Base-by-base conservation (phyloP, 345 rosid species). In the Xanthoceras sorbifolium region DNA sequence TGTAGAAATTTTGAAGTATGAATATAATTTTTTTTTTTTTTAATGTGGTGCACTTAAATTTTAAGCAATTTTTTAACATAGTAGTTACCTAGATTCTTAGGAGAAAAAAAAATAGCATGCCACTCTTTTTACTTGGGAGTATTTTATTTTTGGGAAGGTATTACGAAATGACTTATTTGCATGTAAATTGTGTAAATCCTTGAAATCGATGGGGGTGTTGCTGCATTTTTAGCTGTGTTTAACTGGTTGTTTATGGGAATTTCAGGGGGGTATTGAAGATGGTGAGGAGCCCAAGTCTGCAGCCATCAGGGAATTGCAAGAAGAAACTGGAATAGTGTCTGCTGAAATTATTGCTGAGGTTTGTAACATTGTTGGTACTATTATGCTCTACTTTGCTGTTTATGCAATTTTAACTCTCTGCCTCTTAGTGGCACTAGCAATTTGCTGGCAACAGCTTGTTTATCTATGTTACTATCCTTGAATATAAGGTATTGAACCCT, bases 181-280 rank as follows among this genome's bases (percentile, higher is more conserved):
- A 0, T 42, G 42, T 18, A 61, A 22, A 61, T 42, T 28, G 26
- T 11, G 10, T 25, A 32, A 46, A 69, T 17, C 11, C 50, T 57
- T 57, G 34, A 22, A 36, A 57, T 59, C 62, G n/a, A 6, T 31
- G 15, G 8, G 17, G 22, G 64, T 74, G 15, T 55, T 55, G 5
- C 12, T 69, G 42, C 64, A 38, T 29, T 73, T 75, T 75, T 42
- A 2, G 75, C 68, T 67, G 63, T 38, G 67, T 69, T 66, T 54
- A 32, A 29, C 22, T 26, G 57, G 10, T 26, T 14, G 18, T 63
- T 54, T 77, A 15, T 72, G 42, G 50, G 73, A 63, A 31, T 67
- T 64, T 66, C 77, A 96, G 99, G 99, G 99, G 31, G 93, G 96
- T 28, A 91, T 96, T 67, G 99, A 96, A 83, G 99, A 93, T 78